Conservation (phyloP, 441 rosid genomes). For the Bocquillonia castaneifolia region DNA sequence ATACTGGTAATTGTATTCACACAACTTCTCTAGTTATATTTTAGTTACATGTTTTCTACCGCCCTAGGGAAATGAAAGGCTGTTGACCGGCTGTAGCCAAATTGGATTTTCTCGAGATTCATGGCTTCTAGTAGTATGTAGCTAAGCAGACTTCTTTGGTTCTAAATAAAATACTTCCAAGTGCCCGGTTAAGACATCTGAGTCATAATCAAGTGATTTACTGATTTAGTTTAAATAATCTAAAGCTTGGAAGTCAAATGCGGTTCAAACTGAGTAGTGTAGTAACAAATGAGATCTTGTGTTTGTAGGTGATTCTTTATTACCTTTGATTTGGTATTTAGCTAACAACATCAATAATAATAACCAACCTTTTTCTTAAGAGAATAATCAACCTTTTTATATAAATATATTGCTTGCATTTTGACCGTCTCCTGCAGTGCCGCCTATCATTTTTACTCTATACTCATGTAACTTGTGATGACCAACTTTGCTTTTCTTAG, state of each 20-base stretch:
- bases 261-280: not conserved
- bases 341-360: not conserved
- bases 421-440: conserved; percentile 13
- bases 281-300: not conserved
- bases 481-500: conserved; percentile 61
- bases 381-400: too few species aligned
- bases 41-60: not conserved
- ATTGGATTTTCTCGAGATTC: not conserved
- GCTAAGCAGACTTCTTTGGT: not conserved
- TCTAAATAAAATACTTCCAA: not conserved
- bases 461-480: conserved; percentile 30
- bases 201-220: not conserved
- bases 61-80: not conserved
- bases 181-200: not conserved
- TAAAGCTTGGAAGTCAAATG: not conserved
- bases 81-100: not conserved
- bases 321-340: not conserved
- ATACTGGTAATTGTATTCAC: conserved; percentile 37
- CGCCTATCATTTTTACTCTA: conserved; percentile 11
- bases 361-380: not conserved
- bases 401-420: not conserved
- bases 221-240: not conserved
- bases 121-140: not conserved
- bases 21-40: not conserved
- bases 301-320: not conserved